A percentile compares a stretch with the other conserved stretches of the same genome.
Conservation (phyloP, 2,329 filamentous ascomycete genomes). For the Berkeleyomyces rouxiae region DNA sequence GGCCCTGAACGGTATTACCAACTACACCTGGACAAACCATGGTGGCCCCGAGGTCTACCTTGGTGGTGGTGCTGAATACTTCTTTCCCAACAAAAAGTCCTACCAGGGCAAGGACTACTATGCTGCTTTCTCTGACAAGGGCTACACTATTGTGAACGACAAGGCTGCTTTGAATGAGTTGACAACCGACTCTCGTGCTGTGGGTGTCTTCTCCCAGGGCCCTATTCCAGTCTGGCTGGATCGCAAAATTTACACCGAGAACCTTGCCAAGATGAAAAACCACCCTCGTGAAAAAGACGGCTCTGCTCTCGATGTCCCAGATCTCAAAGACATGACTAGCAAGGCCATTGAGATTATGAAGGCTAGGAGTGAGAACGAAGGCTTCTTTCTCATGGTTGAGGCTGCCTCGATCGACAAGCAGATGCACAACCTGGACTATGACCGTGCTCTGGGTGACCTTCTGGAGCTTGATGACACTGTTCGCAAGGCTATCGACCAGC, state of each 20-base stretch:
- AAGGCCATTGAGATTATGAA: conserved; percentile 73
- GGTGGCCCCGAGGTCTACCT: conserved; percentile 66
- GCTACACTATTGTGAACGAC: conserved; percentile 57
- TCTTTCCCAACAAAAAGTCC: conserved; percentile 46
- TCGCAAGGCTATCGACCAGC: conserved; percentile 54
- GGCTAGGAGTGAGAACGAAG: conserved; percentile 46
- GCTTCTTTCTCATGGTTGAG: conserved; percentile 80
- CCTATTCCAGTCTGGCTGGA: conserved; percentile 77
- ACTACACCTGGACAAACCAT: conserved; percentile 67
- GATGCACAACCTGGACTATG: conserved; percentile 76
- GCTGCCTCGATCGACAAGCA: conserved; percentile 77
- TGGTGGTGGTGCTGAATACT: conserved; percentile 69
- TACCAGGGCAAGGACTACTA: conserved; percentile 65
- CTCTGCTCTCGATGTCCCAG: conserved; percentile 58
- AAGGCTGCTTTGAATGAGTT: conserved; percentile 49
- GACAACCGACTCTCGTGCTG: conserved; percentile 42
- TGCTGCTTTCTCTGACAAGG: conserved; percentile 53
- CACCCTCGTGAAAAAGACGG: conserved; percentile 48
- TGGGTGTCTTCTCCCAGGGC: conserved; percentile 61
- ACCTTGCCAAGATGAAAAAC: conserved; percentile 49
- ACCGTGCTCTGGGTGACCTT: conserved; percentile 68
- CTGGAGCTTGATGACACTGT: conserved; percentile 76
- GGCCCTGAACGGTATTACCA: conserved; percentile 56
- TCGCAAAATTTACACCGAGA: conserved; percentile 61
- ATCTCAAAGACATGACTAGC: conserved; percentile 76